Base-by-base conservation (phyloP, 2,329 filamentous ascomycete species). In the Phoma sp. region DNA sequence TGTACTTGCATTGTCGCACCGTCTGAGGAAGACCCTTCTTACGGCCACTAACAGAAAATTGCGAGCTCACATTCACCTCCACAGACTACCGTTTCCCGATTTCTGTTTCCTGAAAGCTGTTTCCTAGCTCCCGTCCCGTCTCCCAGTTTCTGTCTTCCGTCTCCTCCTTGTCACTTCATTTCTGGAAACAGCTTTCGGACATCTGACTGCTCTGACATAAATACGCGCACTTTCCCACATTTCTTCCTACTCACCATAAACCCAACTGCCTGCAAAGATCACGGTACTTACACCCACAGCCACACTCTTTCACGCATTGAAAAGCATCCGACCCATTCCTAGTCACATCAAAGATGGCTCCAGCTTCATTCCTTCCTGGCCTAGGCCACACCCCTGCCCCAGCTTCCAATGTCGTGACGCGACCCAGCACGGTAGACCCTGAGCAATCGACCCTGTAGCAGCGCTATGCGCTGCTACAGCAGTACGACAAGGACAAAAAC, bases 401-500 rank as follows among this genome's bases (percentile, higher is more conserved):
- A 20, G 32, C 38, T 37, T 45, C 45, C 38, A 46, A 14, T 15
- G 15, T 23, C n/a, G 21, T 36, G n/a, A 33, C 39, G 10, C 39
- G 46, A 4, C 42, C 37, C n/a, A 39, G 43, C 38, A 40, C 33
- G 18, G 26, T 29, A n/a, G 45, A 54, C 11, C n/a, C 29, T 17
- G 55, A 65, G 14, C 36, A 63, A 12, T 45, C 43, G 10, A 42
- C 52, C 9, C 42, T 76, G 11, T 71, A 65, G 59, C 51, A 58
- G 23, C 74, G 73, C 29, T 69, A 69, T 26, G 66, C 72, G n/a
- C 52, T 68, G 14, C 40, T 76, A 9, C 65, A 71, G 34, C 51
- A 47, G 5, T 48, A 62, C 33, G 73, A 76, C 12, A 55, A 56
- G 7, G 61, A 68, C 21, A 77, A 72, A 53, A 65, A 67, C 15